A percentile compares a stretch with the other conserved stretches of the same genome.
Conservation (phyloP, 1,284 basidiomycete genomes). For the Cryptococcus maquisensis region DNA sequence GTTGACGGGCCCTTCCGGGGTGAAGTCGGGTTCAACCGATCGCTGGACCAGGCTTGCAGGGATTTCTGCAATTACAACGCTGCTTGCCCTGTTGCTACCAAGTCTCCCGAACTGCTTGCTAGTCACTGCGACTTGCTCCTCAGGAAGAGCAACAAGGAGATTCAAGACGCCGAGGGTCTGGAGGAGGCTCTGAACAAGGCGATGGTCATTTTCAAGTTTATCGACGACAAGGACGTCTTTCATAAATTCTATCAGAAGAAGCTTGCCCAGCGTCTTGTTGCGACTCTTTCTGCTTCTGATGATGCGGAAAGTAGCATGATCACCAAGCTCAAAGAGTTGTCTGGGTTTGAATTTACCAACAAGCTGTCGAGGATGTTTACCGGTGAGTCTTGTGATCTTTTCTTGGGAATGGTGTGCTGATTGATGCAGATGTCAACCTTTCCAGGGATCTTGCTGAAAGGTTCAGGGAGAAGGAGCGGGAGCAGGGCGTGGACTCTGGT, state of each 20-base stretch:
- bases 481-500: constrained; percentile 57
- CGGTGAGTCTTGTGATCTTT: constrained; percentile 53
- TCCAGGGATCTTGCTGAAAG: constrained; percentile 94
- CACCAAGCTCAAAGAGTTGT: constrained; percentile 95
- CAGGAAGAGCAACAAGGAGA: constrained; percentile 86
- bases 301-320: constrained; percentile 99
- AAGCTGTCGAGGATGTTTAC: constrained; percentile 99
- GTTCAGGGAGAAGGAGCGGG: constrained; percentile 90
- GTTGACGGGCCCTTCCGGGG: constrained; percentile 86
- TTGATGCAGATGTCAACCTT: constrained; percentile 77
- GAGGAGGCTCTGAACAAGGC: constrained; percentile 87
- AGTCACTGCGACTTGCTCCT: constrained; percentile 89
- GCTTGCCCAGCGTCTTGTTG: constrained; percentile 90
- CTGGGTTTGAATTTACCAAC: constrained; percentile 97
- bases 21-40: constrained; percentile 92
- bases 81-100: constrained; percentile 80
- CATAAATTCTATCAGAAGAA: constrained; percentile 98
- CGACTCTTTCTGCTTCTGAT: constrained; percentile 88
- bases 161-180: constrained; percentile 81
- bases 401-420: background rate
- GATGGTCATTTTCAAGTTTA: constrained; percentile 98
- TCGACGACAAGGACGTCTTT: constrained; percentile 99
- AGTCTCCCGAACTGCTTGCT: constrained; percentile 90
- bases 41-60: constrained; percentile 89
- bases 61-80: constrained; percentile 95